phyloP scores from a whole-genome alignment of 169 alveolate genomes.

The Plasmodium adleri region DNA sequence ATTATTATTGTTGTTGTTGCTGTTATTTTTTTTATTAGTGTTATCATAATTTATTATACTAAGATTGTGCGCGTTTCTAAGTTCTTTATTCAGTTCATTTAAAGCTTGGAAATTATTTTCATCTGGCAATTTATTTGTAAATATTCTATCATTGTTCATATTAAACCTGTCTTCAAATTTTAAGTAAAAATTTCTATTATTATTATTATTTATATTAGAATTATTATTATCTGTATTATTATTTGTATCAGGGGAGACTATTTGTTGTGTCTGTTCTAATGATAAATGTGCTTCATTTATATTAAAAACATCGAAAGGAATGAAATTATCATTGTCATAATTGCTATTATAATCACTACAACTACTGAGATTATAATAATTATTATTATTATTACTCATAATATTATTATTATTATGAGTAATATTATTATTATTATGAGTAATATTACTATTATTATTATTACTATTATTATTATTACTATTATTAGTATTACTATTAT shows the following conservation, averaged over 20 bases:
- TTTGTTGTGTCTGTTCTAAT: too few relatives aligned
- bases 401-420: neutral
- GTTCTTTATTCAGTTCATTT: neutral
- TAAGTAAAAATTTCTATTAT: conserved; percentile 2
- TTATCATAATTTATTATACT: neutral
- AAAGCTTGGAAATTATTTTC: conserved; percentile 4
- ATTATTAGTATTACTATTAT: neutral
- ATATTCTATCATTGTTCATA: neutral
- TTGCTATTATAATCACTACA: neutral
- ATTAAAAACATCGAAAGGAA: neutral
- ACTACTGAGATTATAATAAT: neutral
- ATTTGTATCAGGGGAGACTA: neutral
- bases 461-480: neutral
- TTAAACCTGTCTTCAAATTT: conserved; percentile 11
- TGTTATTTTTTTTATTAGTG: neutral
- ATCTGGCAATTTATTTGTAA: neutral
- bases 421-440: neutral
- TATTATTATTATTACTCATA: neutral
- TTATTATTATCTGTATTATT: conserved; percentile 4
- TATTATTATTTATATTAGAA: conserved; percentile 2
- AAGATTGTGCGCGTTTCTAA: neutral
- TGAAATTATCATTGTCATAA: neutral
- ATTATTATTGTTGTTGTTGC: neutral
- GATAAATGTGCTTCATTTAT: neutral
- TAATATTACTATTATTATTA: neutral